Evolutionary conservation across 2,329 filamentous ascomycete species (phyloP), one percentile per base, ranked within the genome.

Genomic region (Xylariales sp.): DNA sequence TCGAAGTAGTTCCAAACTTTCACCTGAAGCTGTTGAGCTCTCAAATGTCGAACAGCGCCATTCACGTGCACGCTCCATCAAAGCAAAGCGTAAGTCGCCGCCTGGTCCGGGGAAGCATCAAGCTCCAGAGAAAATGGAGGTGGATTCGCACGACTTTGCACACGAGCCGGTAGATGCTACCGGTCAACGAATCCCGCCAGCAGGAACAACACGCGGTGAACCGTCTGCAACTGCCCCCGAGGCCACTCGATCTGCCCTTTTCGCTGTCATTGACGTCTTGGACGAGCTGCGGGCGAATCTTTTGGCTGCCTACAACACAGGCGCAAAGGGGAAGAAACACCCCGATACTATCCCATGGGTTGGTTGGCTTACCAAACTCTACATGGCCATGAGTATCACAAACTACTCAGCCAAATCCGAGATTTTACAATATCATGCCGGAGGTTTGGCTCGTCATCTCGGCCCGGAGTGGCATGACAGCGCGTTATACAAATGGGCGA

Each of bases 351-450:
- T 61, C 1, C 46, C 43, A 3, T 35, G 39, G 6, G 59, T 51
- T 18, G 41, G 49, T 4, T 59, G 53, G 47, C 49, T 49, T 5
- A 51, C 45, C 4, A 61, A 53, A 22, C 40, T 70, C 3, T 69
- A 61, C 35, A 46, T 56, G 43, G 57, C 58, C n/a, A 68, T 71
- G 51, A 69, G 56, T 34, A 61, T 75, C 8, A 62, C 61, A 3
- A 32, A 54, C 1, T 69, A 70, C 34, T 35, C 40, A 4, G 52
- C 47, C 0, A 56, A 62, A 3, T 42, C 56, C 27, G 67, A 74
- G 27, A 52, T 76, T 3, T 51, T 72, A 2, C 59, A 65, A 10
- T 75, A 71, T 45, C 69, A 71, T 40, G 62, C 70, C 2, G 49
- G 49, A 4, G 62, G 63, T 5, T 57, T 78, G 25, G 46, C 46